phyloP scores from a whole-genome alignment of 441 rosid genomes.

The Erodium moschatum region DNA sequence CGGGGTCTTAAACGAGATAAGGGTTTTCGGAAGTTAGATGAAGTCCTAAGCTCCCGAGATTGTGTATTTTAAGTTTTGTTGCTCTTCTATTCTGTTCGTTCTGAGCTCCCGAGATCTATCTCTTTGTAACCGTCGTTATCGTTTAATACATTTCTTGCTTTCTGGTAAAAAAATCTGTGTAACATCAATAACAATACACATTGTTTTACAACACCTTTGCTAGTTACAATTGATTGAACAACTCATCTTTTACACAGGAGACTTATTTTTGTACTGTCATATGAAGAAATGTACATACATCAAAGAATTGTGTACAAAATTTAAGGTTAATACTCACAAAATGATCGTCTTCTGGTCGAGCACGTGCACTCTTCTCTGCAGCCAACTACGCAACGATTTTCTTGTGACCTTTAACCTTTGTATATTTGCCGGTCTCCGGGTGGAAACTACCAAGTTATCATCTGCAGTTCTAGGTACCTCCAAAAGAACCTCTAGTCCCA shows the following conservation, averaged over 20 bases:
- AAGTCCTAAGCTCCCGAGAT: too few relatives aligned
- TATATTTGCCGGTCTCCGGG: slow-evolving; percentile 55
- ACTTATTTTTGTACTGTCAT: background rate
- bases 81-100: too few relatives aligned
- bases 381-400: slow-evolving; percentile 54
- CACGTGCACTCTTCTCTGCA: slow-evolving; percentile 36
- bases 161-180: too few relatives aligned
- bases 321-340: slow-evolving; percentile 20
- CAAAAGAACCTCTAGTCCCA: slow-evolving; percentile 56
- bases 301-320: slow-evolving; percentile 16
- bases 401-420: slow-evolving; percentile 57
- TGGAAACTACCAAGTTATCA: slow-evolving; percentile 24
- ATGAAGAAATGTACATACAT: background rate
- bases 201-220: background rate
- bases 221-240: background rate
- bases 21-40: too few relatives aligned
- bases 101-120: too few relatives aligned
- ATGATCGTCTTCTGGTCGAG: slow-evolving; percentile 21
- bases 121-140: too few relatives aligned
- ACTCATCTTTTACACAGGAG: background rate
- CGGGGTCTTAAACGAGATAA: too few relatives aligned
- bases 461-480: slow-evolving; percentile 24
- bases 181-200: too few relatives aligned
- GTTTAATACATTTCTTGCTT: too few relatives aligned
- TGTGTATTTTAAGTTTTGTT: too few relatives aligned